Percentiles rank a stretch among this genome's conserved stretches.
phyloP scores from a whole-genome alignment of 1,284 basidiomycete species.

The Marasmius tenuissimus region DNA sequence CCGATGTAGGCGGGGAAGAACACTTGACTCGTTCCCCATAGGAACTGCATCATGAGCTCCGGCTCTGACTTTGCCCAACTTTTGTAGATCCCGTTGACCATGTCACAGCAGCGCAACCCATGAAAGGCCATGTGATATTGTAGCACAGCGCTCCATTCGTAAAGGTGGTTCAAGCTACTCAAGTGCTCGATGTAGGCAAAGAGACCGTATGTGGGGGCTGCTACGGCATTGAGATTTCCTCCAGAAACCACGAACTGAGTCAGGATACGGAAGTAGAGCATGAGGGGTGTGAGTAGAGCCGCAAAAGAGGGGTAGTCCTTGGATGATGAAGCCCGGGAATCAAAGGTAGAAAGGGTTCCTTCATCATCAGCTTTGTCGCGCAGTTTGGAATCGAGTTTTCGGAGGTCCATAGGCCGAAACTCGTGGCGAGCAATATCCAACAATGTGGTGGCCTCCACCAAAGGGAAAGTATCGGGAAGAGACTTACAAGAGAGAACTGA shows the following conservation, averaged over 20 bases:
- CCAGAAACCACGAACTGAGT: neutral
- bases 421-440: neutral
- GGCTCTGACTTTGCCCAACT: neutral
- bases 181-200: neutral
- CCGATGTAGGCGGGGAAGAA: neutral
- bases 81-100: conserved; percentile 2
- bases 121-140: conserved; percentile 7
- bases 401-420: neutral
- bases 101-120: neutral
- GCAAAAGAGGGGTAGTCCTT: conserved; percentile 4
- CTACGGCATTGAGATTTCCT: no score
- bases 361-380: neutral
- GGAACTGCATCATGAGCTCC: neutral
- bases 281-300: neutral
- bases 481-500: no score
- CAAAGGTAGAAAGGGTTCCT: neutral
- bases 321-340: neutral
- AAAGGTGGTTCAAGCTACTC: neutral
- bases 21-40: neutral
- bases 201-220: no score
- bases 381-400: neutral
- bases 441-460: neutral
- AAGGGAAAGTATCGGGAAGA: neutral
- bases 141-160: conserved; percentile 2
- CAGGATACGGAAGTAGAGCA: conserved; percentile 1